Conservation (phyloP, 345 rosid genomes). For the Pelargonium nanum region DNA sequence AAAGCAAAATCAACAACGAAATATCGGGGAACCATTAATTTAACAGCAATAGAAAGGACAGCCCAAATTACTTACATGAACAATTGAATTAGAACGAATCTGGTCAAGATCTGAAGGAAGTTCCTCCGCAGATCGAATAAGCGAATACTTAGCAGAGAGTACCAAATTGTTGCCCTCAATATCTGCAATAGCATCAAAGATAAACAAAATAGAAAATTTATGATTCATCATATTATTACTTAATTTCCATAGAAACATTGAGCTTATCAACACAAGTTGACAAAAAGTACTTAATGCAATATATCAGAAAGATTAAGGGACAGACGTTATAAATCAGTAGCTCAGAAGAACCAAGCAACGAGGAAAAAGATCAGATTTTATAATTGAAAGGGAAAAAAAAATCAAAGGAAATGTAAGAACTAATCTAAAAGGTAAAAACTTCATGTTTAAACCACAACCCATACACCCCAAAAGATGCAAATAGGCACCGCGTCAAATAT, state of each 20-base stretch:
- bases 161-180: slow-evolving; percentile 55
- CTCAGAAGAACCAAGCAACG: no score
- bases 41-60: neutral
- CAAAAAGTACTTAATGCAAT: neutral
- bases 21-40: neutral
- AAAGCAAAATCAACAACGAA: neutral
- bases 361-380: neutral
- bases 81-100: slow-evolving; percentile 44
- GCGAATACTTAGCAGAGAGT: slow-evolving; percentile 81
- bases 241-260: neutral
- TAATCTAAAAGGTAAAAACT: no score
- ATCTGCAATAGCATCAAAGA: slow-evolving; percentile 34
- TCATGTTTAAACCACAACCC: no score
- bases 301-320: neutral
- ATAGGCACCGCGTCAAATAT: no score
- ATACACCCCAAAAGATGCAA: no score
- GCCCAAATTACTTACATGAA: slow-evolving; percentile 55
- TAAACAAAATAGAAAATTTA: neutral
- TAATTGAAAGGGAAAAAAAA: no score
- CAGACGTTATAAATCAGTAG: no score
- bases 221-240: no score
- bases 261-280: neutral
- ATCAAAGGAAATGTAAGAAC: no score
- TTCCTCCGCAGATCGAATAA: slow-evolving; percentile 43
- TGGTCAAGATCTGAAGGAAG: slow-evolving; percentile 69